Evolutionary conservation across 2,329 filamentous ascomycete genomes (phyloP).

Genomic region (Penicillium hordei): DNA sequence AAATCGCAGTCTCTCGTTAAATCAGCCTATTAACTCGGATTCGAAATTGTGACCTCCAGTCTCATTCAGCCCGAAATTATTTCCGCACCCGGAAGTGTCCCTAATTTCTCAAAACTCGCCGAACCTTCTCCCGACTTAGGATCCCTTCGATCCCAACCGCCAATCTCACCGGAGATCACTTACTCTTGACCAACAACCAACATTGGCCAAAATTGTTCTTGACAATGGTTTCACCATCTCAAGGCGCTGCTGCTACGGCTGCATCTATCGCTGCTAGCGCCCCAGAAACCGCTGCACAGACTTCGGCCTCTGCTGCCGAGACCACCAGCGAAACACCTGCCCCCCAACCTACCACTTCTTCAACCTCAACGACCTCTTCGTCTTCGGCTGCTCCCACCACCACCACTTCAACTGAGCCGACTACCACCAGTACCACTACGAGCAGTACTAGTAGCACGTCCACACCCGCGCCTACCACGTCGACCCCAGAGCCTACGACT

Average conservation of each 20-base stretch:
- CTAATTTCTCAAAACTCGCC: slow-evolving; percentile 2
- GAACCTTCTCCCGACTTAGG: slow-evolving; percentile 3
- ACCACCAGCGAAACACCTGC: slow-evolving; percentile 1
- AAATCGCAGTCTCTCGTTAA: slow-evolving; percentile 17
- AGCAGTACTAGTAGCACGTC: slow-evolving; percentile 16
- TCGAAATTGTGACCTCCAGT: background rate
- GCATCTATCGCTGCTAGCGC: background rate
- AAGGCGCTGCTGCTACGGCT: background rate
- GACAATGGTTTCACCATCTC: background rate
- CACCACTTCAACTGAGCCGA: slow-evolving; percentile 1
- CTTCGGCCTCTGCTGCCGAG: background rate
- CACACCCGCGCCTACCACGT: slow-evolving; percentile 20
- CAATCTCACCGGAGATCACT: background rate
- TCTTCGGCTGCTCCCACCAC: background rate
- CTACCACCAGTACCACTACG: slow-evolving; percentile 16
- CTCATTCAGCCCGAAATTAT: background rate
- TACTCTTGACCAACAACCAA: background rate
- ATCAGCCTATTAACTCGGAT: slow-evolving; percentile 7
- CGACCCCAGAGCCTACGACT: slow-evolving; percentile 23
- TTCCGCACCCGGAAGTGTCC: slow-evolving; percentile 1
- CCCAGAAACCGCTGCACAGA: background rate
- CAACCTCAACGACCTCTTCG: slow-evolving; percentile 1
- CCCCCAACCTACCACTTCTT: slow-evolving; percentile 1
- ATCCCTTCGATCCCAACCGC: slow-evolving; percentile 11
- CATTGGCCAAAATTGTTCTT: background rate